These are phyloP conservation scores for Coprinellus micaceus DNA, from an alignment of 768 basidiomycete genomes.

Conservation along the genomic window DNA sequence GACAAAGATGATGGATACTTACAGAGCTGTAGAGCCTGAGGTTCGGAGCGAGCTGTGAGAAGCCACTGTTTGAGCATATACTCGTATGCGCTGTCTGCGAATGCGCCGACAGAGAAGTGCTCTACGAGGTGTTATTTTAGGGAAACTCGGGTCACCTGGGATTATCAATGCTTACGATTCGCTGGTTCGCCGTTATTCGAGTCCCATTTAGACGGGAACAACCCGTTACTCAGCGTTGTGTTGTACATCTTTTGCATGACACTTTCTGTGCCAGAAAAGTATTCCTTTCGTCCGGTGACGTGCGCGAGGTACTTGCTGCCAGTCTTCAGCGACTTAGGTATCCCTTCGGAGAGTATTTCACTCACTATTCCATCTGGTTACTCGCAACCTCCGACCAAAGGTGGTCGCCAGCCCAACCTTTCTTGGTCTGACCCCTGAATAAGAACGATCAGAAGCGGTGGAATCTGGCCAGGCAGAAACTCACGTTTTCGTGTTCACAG, in stretches of 20 bases:
- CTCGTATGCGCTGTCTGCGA: slow-evolving; percentile 63
- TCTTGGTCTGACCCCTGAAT: slow-evolving; percentile 34
- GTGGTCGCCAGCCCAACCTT: slow-evolving; percentile 28
- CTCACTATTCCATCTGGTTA: slow-evolving; percentile 63
- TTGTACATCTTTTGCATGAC: slow-evolving; percentile 49
- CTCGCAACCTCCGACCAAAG: slow-evolving; percentile 44
- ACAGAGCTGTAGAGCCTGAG: slow-evolving; percentile 50
- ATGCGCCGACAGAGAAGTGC: slow-evolving; percentile 52
- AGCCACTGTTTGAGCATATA: slow-evolving; percentile 67
- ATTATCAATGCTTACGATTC: slow-evolving; percentile 42
- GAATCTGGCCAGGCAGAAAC: slow-evolving; percentile 10
- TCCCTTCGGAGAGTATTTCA: neutral
- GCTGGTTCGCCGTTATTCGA: slow-evolving; percentile 38
- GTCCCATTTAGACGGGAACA: slow-evolving; percentile 55
- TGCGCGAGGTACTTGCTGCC: slow-evolving; percentile 72
- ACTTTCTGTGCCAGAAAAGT: slow-evolving; percentile 49
- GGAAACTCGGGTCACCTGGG: too few relatives aligned
- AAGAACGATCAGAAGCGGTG: neutral
- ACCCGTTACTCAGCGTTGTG: slow-evolving; percentile 41
- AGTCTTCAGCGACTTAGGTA: neutral
- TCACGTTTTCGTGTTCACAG: slow-evolving; percentile 60
- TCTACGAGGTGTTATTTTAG: slow-evolving; percentile 18
- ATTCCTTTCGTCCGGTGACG: slow-evolving; percentile 63
- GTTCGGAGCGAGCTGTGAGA: slow-evolving; percentile 41
- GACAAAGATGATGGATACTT: slow-evolving; percentile 15